Conservation (phyloP, 306 rosid genomes). For the Cicer judaicum region DNA sequence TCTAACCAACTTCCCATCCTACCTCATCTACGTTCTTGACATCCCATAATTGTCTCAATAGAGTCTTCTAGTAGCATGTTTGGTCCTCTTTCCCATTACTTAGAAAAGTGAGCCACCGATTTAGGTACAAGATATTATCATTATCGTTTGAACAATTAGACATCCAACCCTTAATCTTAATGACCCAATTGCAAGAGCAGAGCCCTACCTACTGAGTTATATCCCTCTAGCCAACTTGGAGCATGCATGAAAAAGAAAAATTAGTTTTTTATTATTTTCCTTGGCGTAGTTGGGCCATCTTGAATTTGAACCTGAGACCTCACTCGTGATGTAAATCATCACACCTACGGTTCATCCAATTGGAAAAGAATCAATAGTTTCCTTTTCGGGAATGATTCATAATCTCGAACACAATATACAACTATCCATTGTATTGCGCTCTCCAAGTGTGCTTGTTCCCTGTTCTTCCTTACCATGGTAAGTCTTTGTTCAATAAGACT, state of each 20-base stretch:
- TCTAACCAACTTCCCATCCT: not conserved
- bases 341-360: not conserved
- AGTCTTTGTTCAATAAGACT: too few relatives aligned
- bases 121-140: too few relatives aligned
- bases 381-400: not conserved
- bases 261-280: too few relatives aligned
- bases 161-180: too few relatives aligned
- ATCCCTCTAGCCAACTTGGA: too few relatives aligned
- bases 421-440: not conserved
- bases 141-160: too few relatives aligned
- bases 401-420: not conserved
- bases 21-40: not conserved
- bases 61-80: conserved; percentile 17
- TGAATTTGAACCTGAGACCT: not conserved
- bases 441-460: conserved; percentile 4
- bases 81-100: not conserved
- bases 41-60: not conserved
- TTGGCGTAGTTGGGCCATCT: too few relatives aligned
- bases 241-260: too few relatives aligned
- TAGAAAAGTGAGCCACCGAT: not conserved
- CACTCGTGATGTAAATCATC: not conserved
- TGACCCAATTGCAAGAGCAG: too few relatives aligned
- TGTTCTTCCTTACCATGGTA: not conserved
- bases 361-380: not conserved
- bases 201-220: too few relatives aligned